Evolutionary conservation across 495 filamentous ascomycete genomes (phyloP).

Genomic region (Trichoderma reesei): DNA sequence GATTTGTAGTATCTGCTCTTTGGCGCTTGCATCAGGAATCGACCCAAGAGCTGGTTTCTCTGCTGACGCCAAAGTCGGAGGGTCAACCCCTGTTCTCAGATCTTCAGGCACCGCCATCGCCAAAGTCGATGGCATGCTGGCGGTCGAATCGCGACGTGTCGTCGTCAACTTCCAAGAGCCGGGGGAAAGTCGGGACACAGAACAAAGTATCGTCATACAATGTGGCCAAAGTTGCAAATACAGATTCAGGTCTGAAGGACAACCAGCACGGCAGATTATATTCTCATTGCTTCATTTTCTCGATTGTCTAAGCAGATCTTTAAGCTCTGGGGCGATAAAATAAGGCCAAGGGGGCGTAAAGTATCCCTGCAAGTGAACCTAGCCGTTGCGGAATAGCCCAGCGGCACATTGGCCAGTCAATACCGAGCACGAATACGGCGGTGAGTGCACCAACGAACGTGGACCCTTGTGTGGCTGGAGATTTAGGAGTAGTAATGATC

Average conservation of each 20-base stretch:
- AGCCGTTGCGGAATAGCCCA: neutral
- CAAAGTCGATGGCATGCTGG: neutral
- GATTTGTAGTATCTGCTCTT: neutral
- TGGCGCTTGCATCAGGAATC: neutral
- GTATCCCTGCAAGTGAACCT: neutral
- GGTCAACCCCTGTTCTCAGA: neutral
- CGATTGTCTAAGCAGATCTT: neutral
- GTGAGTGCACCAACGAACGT: neutral
- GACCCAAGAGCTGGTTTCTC: neutral
- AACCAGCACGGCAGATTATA: no score
- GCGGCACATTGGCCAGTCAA: neutral
- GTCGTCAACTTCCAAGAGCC: no score
- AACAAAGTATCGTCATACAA: no score
- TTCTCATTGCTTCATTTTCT: neutral
- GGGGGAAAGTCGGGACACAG: no score
- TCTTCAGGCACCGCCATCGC: neutral
- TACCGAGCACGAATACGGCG: constrained; percentile 7
- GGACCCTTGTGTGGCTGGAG: neutral
- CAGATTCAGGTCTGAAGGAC: no score
- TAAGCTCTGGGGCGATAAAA: neutral
- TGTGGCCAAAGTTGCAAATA: no score
- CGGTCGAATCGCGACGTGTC: no score
- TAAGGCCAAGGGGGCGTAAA: neutral
- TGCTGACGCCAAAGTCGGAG: neutral
- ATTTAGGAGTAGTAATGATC: neutral